A percentile compares a stretch with the other conserved stretches of the same genome.
Evolutionary conservation across 176 grass and related monocot genomes (phyloP).

Genomic region (Otatea glauca): DNA sequence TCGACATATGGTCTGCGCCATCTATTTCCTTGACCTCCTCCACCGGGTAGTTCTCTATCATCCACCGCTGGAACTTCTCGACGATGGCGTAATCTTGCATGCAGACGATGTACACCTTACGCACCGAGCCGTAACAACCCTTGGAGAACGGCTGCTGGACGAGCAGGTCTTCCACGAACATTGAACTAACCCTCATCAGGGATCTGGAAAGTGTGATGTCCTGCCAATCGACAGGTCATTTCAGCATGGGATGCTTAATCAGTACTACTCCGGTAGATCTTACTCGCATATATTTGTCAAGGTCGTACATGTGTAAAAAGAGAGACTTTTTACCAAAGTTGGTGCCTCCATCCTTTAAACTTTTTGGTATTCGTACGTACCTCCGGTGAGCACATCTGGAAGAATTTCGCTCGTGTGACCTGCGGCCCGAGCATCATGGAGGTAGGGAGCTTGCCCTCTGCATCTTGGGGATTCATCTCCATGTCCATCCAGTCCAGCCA

Average conservation of each 20-base stretch:
- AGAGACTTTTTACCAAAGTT: too few relatives aligned
- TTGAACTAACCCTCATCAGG: slow-evolving; percentile 54
- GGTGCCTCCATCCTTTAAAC: too few relatives aligned
- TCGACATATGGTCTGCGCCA: slow-evolving; percentile 61
- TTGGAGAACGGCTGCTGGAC: slow-evolving; percentile 40
- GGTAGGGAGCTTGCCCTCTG: slow-evolving; percentile 42
- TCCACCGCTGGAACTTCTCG: slow-evolving; percentile 53
- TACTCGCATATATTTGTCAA: neutral
- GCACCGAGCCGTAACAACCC: slow-evolving; percentile 60
- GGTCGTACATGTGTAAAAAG: neutral
- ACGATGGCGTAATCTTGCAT: slow-evolving; percentile 51
- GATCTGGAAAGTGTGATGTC: slow-evolving; percentile 58
- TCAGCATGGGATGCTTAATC: neutral
- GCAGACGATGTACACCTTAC: slow-evolving; percentile 60
- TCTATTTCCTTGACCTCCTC: slow-evolving; percentile 62
- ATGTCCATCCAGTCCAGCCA: slow-evolving; percentile 68
- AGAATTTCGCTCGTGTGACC: slow-evolving; percentile 39
- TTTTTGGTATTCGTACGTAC: too few relatives aligned
- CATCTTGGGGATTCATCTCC: slow-evolving; percentile 51
- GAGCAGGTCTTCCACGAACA: slow-evolving; percentile 62
- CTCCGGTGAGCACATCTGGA: slow-evolving; percentile 63
- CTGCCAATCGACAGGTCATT: slow-evolving; percentile 31
- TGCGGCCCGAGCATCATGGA: slow-evolving; percentile 58
- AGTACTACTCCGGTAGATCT: neutral
- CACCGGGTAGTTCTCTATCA: slow-evolving; percentile 54